Base-by-base conservation (phyloP, 1,284 basidiomycete genomes). In the Schizophyllum commune region DNA sequence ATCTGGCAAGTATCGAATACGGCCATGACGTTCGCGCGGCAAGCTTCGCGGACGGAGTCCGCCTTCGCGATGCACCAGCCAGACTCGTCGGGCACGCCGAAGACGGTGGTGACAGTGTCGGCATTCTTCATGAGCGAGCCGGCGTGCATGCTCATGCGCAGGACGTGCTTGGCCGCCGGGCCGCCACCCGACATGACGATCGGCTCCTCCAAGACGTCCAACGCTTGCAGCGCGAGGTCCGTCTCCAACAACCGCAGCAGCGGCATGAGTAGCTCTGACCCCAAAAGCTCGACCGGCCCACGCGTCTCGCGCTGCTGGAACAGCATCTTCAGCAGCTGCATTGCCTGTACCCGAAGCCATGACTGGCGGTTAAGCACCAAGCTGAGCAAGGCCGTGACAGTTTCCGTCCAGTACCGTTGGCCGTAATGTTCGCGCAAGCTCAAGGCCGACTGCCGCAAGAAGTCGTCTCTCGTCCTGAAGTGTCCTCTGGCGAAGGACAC, bases 381-480 rank as follows among this genome's bases (percentile, higher is more conserved):
- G 3, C 93, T 89, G 20, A 97, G 81, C 13, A 97, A 82, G 8
- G 95, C 77, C 0, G 92, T 92, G 56, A 92, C 86, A 47, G 95
- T 82, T 55, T 91, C 85, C 34, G 80, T 85, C 89, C 82, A 94
- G 71, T 79, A 81, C 68, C 83, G 85, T 58, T 71, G 69, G 21
- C 83, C 84, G 75, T 90, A 95, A 69, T 93, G 85, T 68, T 96
- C 92, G 32, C 92, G 85, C 53, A 98, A 80, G 66, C 91, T 89
- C 2, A 85, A 80, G 19, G 94, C 88, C 0, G 94, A 94, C 71
- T 98, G 94, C 2, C 94, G 86, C 62, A 96, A 82, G 73, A 98
- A 94, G 72, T 98, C 95, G 61, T 98, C 96, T 70, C 91, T 91
- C 1, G 94, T 94, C 54, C 95, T 82, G 80, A 98, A 98, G 55